Conservation (phyloP, 2,329 filamentous ascomycete species). For the Fusarium continuum region DNA sequence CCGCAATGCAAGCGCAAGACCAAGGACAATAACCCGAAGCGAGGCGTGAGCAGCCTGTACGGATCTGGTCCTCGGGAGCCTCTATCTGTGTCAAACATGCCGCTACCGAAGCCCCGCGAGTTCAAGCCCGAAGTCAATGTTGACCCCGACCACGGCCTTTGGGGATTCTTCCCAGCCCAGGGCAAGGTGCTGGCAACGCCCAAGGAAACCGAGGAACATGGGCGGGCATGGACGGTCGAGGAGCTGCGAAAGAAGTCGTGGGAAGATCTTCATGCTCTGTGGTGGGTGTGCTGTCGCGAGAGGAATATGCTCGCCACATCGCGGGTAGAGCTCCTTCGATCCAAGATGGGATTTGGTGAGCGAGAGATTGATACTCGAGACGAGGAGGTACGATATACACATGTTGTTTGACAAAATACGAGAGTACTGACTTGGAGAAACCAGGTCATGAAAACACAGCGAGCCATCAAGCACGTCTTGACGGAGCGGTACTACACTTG, state of each 20-base stretch:
- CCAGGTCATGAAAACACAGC: conserved; percentile 81
- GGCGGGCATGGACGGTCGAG: conserved; percentile 83
- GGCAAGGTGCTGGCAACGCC: conserved; percentile 76
- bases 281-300: conserved; percentile 95
- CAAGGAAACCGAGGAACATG: conserved; percentile 74
- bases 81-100: conserved; percentile 76
- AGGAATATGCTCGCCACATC: conserved; percentile 88
- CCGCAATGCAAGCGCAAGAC: conserved; percentile 58
- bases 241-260: conserved; percentile 91
- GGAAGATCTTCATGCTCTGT: conserved; percentile 90
- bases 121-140: conserved; percentile 66
- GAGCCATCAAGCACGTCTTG: conserved; percentile 82
- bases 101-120: conserved; percentile 75
- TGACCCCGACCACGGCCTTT: conserved; percentile 85
- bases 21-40: conserved; percentile 80
- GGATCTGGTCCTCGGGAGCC: conserved; percentile 78
- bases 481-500: conserved; percentile 91
- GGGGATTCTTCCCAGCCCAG: conserved; percentile 85
- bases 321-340: conserved; percentile 70
- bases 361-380: conserved; percentile 72
- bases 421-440: conserved; percentile 18
- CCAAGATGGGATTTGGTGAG: conserved; percentile 78
- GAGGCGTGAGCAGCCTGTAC: conserved; percentile 84
- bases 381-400: conserved; percentile 65
- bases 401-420: background rate